These are phyloP conservation scores for Backusella westeae DNA, from an alignment of 192 early-diverging fungal genomes.

Conservation along the genomic window DNA sequence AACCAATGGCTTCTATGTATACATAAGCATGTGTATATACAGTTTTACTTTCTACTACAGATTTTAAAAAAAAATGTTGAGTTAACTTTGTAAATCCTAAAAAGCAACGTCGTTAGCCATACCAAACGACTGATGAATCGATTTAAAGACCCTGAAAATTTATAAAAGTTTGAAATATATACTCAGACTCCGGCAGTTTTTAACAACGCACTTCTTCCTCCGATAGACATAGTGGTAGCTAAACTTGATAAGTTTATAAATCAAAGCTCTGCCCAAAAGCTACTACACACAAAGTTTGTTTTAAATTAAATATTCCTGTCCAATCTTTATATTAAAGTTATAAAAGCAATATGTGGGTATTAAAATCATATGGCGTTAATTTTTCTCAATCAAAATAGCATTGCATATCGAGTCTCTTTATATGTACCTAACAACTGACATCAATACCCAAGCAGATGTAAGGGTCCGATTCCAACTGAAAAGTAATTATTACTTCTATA, in stretches of 20 bases:
- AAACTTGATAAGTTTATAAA: not conserved
- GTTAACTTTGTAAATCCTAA: too few species aligned
- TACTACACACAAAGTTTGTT: not conserved
- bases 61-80: too few species aligned
- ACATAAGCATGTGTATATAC: not conserved
- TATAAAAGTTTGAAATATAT: too few species aligned
- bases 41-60: too few species aligned
- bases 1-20: not conserved
- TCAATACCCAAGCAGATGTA: not conserved
- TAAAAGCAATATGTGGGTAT: not conserved
- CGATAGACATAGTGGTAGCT: not conserved
- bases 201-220: too few species aligned
- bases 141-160: too few species aligned
- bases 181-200: too few species aligned
- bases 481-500: not conserved
- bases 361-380: not conserved
- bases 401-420: not conserved
- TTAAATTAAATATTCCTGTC: not conserved
- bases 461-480: not conserved
- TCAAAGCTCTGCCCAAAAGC: not conserved
- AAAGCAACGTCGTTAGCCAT: too few species aligned
- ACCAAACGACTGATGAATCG: too few species aligned
- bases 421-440: not conserved
- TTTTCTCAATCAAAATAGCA: not conserved
- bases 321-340: not conserved